Evolutionary conservation across 2,329 filamentous ascomycete species (phyloP).

Genomic region (Sarocladium kiliense): DNA sequence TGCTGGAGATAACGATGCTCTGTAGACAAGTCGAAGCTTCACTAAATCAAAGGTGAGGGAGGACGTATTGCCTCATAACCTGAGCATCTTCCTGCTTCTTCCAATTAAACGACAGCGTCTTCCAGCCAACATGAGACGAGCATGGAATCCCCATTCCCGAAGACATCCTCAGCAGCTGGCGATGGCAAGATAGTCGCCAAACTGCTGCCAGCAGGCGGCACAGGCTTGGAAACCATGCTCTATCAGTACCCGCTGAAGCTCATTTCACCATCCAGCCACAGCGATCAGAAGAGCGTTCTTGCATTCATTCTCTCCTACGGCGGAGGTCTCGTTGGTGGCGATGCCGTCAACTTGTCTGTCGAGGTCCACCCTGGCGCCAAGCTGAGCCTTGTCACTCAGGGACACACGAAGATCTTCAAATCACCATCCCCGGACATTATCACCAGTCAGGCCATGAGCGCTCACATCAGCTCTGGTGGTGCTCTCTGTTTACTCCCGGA

Average conservation of each 20-base stretch:
- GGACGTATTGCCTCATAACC: too few relatives aligned
- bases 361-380: conserved; percentile 59
- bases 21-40: neutral
- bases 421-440: conserved; percentile 51
- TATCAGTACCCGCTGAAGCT: conserved; percentile 96
- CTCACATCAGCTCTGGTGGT: conserved; percentile 43
- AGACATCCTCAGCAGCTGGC: conserved; percentile 68
- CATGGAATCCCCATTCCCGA: conserved; percentile 69
- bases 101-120: too few relatives aligned
- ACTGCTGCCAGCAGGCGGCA: conserved; percentile 64
- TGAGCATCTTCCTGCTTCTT: too few relatives aligned
- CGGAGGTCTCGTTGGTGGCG: conserved; percentile 84
- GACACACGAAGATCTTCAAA: conserved; percentile 95
- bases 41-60: too few relatives aligned
- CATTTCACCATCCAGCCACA: conserved; percentile 69
- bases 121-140: conserved; percentile 10
- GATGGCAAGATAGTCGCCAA: conserved; percentile 72
- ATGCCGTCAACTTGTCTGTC: conserved; percentile 70
- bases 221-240: conserved; percentile 67
- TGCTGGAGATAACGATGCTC: too few relatives aligned
- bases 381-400: conserved; percentile 64
- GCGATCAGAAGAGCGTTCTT: conserved; percentile 62
- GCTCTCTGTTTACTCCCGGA: conserved; percentile 73
- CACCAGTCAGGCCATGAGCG: conserved; percentile 53
- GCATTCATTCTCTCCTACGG: conserved; percentile 93